phyloP scores from a whole-genome alignment of 768 basidiomycete genomes.

The Serendipita indica region DNA sequence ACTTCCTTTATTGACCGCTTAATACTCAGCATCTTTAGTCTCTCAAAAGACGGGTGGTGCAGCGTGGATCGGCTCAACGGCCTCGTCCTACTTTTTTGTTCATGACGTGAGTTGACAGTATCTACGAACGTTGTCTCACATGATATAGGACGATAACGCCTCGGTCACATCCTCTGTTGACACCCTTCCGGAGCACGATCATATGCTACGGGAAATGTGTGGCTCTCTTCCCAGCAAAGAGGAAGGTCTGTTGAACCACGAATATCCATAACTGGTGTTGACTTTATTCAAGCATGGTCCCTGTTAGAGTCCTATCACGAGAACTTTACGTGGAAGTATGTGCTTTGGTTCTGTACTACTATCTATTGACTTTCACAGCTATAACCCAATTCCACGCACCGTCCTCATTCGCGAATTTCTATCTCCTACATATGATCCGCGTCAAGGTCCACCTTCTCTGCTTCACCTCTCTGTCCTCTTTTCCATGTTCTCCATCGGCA shows the following conservation, averaged over 20 bases:
- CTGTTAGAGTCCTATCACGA: conserved; percentile 2
- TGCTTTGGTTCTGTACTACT: neutral
- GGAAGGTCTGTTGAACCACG: neutral
- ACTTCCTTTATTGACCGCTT: neutral
- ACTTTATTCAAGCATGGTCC: neutral
- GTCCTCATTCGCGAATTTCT: conserved; percentile 1
- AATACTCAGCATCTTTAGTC: neutral
- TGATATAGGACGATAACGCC: neutral
- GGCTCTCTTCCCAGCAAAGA: neutral
- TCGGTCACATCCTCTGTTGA: neutral
- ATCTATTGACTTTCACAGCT: neutral
- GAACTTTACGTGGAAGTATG: conserved; percentile 6
- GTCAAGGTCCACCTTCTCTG: neutral
- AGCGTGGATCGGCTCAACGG: neutral
- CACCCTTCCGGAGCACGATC: neutral
- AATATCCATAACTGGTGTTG: neutral
- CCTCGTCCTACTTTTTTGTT: conserved; percentile 7
- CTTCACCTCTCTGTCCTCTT: neutral
- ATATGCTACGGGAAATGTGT: neutral
- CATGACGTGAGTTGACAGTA: neutral
- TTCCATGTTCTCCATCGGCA: conserved; percentile 3
- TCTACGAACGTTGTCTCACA: neutral
- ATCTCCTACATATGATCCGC: neutral
- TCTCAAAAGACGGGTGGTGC: conserved; percentile 4
- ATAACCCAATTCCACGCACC: neutral